Evolutionary conservation across 371 early-diverging fungal species (phyloP), one percentile per base, ranked within the genome.

Genomic region (Mucor circinelloides): DNA sequence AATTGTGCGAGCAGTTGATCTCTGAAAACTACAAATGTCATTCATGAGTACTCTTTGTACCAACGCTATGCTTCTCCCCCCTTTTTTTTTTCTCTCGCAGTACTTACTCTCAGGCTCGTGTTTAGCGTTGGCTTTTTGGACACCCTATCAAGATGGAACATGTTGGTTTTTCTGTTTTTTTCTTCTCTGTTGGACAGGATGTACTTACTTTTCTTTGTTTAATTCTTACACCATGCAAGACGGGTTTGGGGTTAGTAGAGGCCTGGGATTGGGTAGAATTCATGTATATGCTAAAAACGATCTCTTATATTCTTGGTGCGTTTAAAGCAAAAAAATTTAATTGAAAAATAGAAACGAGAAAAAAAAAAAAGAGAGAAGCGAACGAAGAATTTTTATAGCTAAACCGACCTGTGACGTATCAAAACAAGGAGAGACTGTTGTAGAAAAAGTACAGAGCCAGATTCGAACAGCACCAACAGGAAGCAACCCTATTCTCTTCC

Each of bases 151-250:
- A 46, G 48, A 34, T 31, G 40, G 36, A 50, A 6, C 13, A 13
- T 10, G 23, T 52, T 46, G 30, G 2, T 48, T 19, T 59, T 25
- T 12, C 17, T 62, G 17, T 23, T 15, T 65, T 46, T n/a, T 23
- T 13, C 36, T 25, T 58, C 58, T n/a, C 19, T 9, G 17, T 3
- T 34, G 34, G 15, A 40, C 42, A 40, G 0, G 42, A 15, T 40
- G 4, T 19, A 64, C 71, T 71, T 78, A 85, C 84, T 74, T 91
- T 91, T 87, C 91, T 86, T 79, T 87, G 87, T 85, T 89, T 91
- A 85, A 91, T 89, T 78, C 87, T 91, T 80, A 90, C 91, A 87
- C 91, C 91, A 89, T 90, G 86, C 84, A 90, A 85, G 85, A 86
- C 84, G 79, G 91, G 91, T 84, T 85, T 86, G 67, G 77, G 68